A percentile compares a stretch with the other conserved stretches of the same genome.
These are phyloP conservation scores for Phaeolepiota aurea DNA, from an alignment of 768 basidiomycete genomes.

Conservation along the genomic window DNA sequence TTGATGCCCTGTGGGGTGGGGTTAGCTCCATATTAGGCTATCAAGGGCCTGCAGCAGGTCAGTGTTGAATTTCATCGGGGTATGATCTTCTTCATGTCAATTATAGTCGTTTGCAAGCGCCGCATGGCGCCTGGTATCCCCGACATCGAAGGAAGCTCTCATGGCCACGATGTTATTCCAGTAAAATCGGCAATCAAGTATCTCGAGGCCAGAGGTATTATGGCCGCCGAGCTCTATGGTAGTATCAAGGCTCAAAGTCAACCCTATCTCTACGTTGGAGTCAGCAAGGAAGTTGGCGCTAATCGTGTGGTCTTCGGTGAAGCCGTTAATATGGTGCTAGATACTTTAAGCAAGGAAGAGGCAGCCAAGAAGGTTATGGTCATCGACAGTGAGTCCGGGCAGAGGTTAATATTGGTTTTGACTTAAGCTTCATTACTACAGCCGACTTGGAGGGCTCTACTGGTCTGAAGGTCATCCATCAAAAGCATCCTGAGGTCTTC, in stretches of 20 bases:
- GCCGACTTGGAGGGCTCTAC: conserved; percentile 87
- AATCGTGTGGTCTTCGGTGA: conserved; percentile 83
- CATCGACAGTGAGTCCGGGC: conserved; percentile 63
- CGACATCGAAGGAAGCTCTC: conserved; percentile 69
- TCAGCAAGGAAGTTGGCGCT: conserved; percentile 66
- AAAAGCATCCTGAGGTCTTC: conserved; percentile 87
- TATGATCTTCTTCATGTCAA: neutral
- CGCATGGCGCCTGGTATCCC: conserved; percentile 61
- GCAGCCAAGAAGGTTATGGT: conserved; percentile 77
- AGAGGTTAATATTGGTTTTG: neutral
- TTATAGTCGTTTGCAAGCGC: conserved; percentile 60
- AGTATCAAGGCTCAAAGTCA: conserved; percentile 52
- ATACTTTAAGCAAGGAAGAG: conserved; percentile 67
- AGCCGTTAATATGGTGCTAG: conserved; percentile 72
- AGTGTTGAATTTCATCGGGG: conserved; percentile 9
- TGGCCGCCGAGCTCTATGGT: conserved; percentile 45
- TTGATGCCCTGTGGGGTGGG: conserved; percentile 70
- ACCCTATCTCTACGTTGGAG: conserved; percentile 61
- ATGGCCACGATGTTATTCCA: conserved; percentile 83
- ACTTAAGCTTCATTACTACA: conserved; percentile 14
- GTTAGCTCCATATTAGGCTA: conserved; percentile 45
- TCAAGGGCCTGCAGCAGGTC: conserved; percentile 75
- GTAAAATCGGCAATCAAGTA: conserved; percentile 75
- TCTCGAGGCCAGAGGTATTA: conserved; percentile 55
- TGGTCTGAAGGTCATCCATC: conserved; percentile 80